phyloP scores from a whole-genome alignment of 345 rosid genomes.

The Pugionium cornutum region DNA sequence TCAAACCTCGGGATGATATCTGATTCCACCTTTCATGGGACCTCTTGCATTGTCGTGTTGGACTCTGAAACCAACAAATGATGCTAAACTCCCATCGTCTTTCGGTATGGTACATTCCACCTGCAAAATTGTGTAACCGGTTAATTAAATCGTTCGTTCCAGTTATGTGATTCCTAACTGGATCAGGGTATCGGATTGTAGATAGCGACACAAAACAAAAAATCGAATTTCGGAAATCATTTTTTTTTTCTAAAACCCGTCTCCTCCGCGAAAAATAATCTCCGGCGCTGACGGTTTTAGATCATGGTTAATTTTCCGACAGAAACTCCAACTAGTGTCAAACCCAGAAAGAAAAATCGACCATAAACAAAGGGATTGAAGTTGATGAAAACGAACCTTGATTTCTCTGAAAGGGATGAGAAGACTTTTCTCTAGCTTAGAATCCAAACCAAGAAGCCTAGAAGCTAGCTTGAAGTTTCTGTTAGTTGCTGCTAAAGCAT shows the following conservation, averaged over 20 bases:
- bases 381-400: constrained; percentile 54
- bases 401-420: constrained; percentile 97
- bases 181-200: background rate
- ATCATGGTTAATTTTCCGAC: constrained; percentile 1
- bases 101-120: constrained; percentile 88
- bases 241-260: background rate
- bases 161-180: background rate
- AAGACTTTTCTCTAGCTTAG: constrained; percentile 91
- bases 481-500: constrained; percentile 94
- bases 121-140: constrained; percentile 40
- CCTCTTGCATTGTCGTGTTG: constrained; percentile 96
- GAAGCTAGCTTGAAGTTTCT: constrained; percentile 92
- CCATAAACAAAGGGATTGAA: background rate
- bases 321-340: background rate
- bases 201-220: background rate
- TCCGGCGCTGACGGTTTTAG: background rate
- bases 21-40: constrained; percentile 62
- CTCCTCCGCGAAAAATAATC: constrained; percentile 2
- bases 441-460: constrained; percentile 87
- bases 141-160: background rate
- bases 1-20: constrained; percentile 50
- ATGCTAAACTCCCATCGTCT: constrained; percentile 80
- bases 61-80: constrained; percentile 81
- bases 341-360: background rate
- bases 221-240: background rate